phyloP scores from a whole-genome alignment of 192 early-diverging fungal species.

The Coemansia sp. region DNA sequence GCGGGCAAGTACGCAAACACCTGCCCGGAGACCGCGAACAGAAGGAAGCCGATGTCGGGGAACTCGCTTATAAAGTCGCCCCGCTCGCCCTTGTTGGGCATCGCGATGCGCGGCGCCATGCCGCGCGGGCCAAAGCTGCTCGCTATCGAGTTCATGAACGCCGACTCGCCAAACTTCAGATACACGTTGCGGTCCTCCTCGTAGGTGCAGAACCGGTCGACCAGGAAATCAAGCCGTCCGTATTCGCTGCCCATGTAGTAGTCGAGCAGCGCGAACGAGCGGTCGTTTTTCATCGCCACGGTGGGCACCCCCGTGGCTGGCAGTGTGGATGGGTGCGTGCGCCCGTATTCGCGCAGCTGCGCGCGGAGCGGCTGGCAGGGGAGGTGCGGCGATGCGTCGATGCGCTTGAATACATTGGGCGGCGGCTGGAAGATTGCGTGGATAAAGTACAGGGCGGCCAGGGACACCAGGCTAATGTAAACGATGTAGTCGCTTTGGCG shows the following conservation, averaged over 20 bases:
- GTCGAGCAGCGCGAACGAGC: conserved; percentile 1
- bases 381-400: too few relatives aligned
- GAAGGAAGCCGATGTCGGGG: conserved; percentile 23
- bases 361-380: too few relatives aligned
- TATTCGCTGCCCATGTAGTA: conserved; percentile 40
- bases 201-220: conserved; percentile 43
- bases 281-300: conserved; percentile 1
- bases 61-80: conserved; percentile 16
- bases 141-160: conserved; percentile 39
- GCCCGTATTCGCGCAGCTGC: conserved; percentile 11
- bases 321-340: conserved; percentile 6
- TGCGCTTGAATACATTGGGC: conserved; percentile 36
- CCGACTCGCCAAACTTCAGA: conserved; percentile 40
- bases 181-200: conserved; percentile 37
- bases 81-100: background rate
- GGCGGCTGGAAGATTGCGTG: conserved; percentile 12
- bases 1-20: conserved; percentile 43
- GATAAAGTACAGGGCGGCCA: too few relatives aligned
- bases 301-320: conserved; percentile 22
- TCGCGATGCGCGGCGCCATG: conserved; percentile 16
- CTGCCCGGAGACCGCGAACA: conserved; percentile 12
- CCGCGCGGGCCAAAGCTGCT: conserved; percentile 38
- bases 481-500: conserved; percentile 21
- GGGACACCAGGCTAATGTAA: too few relatives aligned
- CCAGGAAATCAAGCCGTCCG: conserved; percentile 41